Evolutionary conservation across 495 filamentous ascomycete genomes (phyloP).

Genomic region (Podospora comata): DNA sequence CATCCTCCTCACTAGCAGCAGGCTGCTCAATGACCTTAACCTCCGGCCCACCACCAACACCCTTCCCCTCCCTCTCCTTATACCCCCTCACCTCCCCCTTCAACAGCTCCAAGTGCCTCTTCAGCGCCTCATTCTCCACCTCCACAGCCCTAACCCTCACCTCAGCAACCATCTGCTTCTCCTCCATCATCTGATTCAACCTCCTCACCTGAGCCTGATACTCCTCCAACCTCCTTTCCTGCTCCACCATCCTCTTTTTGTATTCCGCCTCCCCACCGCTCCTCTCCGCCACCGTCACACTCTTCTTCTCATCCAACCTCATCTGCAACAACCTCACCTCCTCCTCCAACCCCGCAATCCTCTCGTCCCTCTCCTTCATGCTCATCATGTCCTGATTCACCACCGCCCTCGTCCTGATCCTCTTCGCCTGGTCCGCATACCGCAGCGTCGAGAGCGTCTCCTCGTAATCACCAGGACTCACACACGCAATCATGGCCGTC

Average conservation of each 20-base stretch:
- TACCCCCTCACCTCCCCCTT: conserved; percentile 77
- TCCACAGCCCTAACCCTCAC: conserved; percentile 84
- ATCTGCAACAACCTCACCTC: conserved; percentile 83
- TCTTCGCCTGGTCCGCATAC: conserved; percentile 97
- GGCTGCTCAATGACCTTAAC: conserved; percentile 35
- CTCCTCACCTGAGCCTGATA: conserved; percentile 82
- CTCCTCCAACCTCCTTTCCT: conserved; percentile 78
- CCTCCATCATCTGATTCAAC: conserved; percentile 93
- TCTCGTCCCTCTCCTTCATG: conserved; percentile 83
- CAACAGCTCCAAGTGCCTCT: conserved; percentile 79
- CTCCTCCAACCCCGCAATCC: conserved; percentile 90
- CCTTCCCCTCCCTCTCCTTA: conserved; percentile 59
- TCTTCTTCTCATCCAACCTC: conserved; percentile 54
- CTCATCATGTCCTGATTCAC: conserved; percentile 91
- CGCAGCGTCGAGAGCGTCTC: conserved; percentile 94
- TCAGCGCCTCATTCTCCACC: conserved; percentile 83
- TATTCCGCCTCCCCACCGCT: conserved; percentile 85
- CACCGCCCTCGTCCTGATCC: conserved; percentile 92
- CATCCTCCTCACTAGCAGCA: conserved; percentile 32
- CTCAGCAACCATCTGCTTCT: conserved; percentile 79
- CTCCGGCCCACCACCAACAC: conserved; percentile 6
- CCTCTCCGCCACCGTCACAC: conserved; percentile 51
- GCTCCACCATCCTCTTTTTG: conserved; percentile 63
- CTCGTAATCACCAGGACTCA: conserved; percentile 92
- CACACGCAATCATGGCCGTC: conserved; percentile 98